Evolutionary conservation across 345 rosid genomes (phyloP), one percentile per base, ranked within the genome.

Genomic region (Passiflora organensis): DNA sequence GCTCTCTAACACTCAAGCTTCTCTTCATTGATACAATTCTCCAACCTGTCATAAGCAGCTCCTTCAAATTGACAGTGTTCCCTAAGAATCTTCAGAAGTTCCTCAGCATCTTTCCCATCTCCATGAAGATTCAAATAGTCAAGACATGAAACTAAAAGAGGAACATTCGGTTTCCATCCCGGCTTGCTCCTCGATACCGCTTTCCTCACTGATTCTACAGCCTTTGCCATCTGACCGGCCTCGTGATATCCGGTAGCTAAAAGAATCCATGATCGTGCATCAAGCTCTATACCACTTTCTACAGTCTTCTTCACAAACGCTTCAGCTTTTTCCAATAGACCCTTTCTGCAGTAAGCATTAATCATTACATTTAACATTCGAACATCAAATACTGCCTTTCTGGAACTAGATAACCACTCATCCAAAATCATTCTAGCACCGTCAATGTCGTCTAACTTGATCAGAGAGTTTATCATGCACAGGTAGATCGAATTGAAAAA

Each of bases 341-440:
- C 71, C 49, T 32, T 64, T 20, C 2, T 47, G 58, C 67, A 46
- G 21, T 65, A 73, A 37, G 74, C 68, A 47, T 32, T 19, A 16
- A 73, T 56, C 44, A 83, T 48, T 50, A 65, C 13, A 42, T 66
- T 75, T 12, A 80, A 77, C 46, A 83, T 63, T 55, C 78, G 62
- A 13, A 19, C 15, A 45, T 81, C 90, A 17, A 72, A 76, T 1
- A 46, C 24, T 21, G 36, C 5, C 18, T 58, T 54, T 32, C 55
- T 60, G 38, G 65, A 67, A 32, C 57, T 60, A 34, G 65, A 67
- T 57, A 72, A 70, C 90, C 95, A 86, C 60, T 83, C 87, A 51
- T 49, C 45, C 32, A 61, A 72, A 47, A 81, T 70, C 59, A 32
- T 79, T 63, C 79, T 81, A 13, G 76, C 84, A 32, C 76, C 73